These are phyloP conservation scores for Tolypocladium amazonense DNA, from an alignment of 2,329 filamentous ascomycete genomes.

Conservation along the genomic window DNA sequence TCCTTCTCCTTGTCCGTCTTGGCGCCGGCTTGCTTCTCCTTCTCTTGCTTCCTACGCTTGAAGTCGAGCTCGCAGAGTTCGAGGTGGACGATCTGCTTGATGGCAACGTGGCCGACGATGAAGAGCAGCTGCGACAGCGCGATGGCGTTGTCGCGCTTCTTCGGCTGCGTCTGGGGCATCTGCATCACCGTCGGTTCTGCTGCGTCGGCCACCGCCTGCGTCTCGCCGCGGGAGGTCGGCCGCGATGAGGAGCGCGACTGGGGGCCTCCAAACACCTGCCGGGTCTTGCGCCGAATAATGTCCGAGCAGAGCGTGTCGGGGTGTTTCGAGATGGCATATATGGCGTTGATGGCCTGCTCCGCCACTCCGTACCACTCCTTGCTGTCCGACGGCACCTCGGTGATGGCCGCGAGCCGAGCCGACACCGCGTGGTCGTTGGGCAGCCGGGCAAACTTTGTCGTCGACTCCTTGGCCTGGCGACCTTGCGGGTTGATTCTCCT, in stretches of 20 bases:
- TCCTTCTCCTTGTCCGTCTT: slow-evolving; percentile 39
- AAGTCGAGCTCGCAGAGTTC: slow-evolving; percentile 97
- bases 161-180: slow-evolving; percentile 20
- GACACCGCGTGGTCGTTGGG: slow-evolving; percentile 89
- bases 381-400: slow-evolving; percentile 75
- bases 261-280: slow-evolving; percentile 55
- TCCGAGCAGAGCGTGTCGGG: slow-evolving; percentile 90
- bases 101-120: slow-evolving; percentile 89
- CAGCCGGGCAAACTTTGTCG: slow-evolving; percentile 61
- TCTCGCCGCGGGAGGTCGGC: slow-evolving; percentile 28
- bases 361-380: slow-evolving; percentile 96
- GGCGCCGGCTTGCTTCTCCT: slow-evolving; percentile 53
- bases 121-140: slow-evolving; percentile 86
- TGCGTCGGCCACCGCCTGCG: slow-evolving; percentile 19
- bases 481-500: slow-evolving; percentile 81
- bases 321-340: slow-evolving; percentile 88
- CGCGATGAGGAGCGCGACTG: slow-evolving; percentile 31
- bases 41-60: slow-evolving; percentile 87
- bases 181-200: slow-evolving; percentile 21
- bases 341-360: slow-evolving; percentile 91
- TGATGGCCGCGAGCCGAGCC: slow-evolving; percentile 68
- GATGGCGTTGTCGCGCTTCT: slow-evolving; percentile 56
- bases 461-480: slow-evolving; percentile 65
- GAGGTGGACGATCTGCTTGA: slow-evolving; percentile 97
- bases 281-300: slow-evolving; percentile 78